Percentiles rank a stretch among this genome's conserved stretches.
Conservation (phyloP, 2,329 filamentous ascomycete genomes). For the Trichoderma sp. region DNA sequence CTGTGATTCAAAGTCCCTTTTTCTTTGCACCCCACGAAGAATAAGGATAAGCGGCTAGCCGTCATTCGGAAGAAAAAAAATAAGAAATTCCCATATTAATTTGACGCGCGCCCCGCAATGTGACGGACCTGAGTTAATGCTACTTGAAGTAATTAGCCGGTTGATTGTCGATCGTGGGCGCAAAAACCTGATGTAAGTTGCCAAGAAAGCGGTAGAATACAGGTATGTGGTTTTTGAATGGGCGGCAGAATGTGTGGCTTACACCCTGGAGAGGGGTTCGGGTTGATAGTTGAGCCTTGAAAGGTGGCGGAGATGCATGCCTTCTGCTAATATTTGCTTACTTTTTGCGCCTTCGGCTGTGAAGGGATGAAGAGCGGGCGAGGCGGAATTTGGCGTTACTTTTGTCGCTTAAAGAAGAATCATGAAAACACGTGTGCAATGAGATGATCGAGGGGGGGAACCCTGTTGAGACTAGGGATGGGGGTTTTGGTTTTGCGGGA, state of each 20-base stretch:
- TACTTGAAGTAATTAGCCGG: neutral
- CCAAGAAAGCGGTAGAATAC: neutral
- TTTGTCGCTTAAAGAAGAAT: neutral
- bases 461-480: neutral
- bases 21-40: neutral
- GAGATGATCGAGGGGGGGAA: neutral
- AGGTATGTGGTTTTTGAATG: neutral
- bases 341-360: neutral
- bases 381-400: neutral
- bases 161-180: conserved; percentile 1
- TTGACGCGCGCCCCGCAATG: conserved; percentile 3
- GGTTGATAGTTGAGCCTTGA: neutral
- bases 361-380: neutral
- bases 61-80: neutral
- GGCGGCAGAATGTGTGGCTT: neutral
- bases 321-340: neutral
- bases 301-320: neutral
- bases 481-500: neutral
- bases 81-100: neutral
- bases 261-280: neutral
- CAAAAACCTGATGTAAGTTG: neutral
- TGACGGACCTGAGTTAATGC: neutral
- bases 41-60: neutral
- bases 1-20: conserved; percentile 12
- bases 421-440: neutral